phyloP scores from a whole-genome alignment of 495 filamentous ascomycete genomes.

The Penicillium pancosmium region DNA sequence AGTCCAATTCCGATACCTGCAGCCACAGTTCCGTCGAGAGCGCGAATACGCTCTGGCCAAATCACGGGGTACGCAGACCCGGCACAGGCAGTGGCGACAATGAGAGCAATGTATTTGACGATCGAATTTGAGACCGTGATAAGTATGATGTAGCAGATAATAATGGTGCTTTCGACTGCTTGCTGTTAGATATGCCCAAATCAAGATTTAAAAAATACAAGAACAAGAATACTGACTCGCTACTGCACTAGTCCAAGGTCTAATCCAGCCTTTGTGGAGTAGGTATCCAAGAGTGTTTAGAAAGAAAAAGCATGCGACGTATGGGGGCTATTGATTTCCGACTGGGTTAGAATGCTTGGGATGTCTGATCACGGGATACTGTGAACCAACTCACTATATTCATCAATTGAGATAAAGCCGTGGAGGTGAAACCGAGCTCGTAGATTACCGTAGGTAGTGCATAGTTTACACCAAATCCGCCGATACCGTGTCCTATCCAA shows the following conservation, averaged over 20 bases:
- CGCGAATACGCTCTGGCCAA: conserved; percentile 50
- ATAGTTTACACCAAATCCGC: conserved; percentile 45
- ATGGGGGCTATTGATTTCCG: conserved; percentile 36
- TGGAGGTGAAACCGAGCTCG: conserved; percentile 43
- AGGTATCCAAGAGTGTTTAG: conserved; percentile 38
- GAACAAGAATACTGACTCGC: conserved; percentile 28
- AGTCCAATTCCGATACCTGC: conserved; percentile 45
- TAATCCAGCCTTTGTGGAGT: conserved; percentile 38
- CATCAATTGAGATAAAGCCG: conserved; percentile 45
- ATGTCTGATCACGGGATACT: neutral
- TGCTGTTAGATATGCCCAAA: neutral
- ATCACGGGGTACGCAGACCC: conserved; percentile 48
- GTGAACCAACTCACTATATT: conserved; percentile 38
- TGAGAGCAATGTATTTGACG: conserved; percentile 43
- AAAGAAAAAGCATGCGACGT: conserved; percentile 41
- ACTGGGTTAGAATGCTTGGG: neutral
- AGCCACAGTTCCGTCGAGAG: conserved; percentile 40
- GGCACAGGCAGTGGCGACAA: conserved; percentile 42
- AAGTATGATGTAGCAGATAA: conserved; percentile 49
- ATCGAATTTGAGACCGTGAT: conserved; percentile 40
- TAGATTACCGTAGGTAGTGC: conserved; percentile 49
- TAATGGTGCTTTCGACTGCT: conserved; percentile 42
- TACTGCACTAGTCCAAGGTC: conserved; percentile 44
- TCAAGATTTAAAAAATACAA: neutral
- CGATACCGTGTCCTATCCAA: conserved; percentile 47